Evolutionary conservation across 2,329 filamentous ascomycete genomes (phyloP).

Genomic region (Ciborinia camelliae): DNA sequence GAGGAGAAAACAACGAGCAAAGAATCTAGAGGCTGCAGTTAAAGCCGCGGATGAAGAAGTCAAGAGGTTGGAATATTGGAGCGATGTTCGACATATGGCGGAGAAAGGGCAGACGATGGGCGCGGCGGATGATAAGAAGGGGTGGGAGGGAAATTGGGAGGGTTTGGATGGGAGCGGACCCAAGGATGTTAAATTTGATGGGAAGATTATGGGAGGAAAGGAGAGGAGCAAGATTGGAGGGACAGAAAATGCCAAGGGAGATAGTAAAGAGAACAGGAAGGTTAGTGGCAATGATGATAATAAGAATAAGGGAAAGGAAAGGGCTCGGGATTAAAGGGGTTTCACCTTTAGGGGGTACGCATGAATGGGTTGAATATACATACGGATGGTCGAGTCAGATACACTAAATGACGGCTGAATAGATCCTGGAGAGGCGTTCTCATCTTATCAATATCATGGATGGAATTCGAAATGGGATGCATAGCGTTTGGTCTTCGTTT

Average conservation of each 20-base stretch:
- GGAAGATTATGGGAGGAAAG: conserved; percentile 26
- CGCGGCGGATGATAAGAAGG: conserved; percentile 32
- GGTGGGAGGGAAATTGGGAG: conserved; percentile 34
- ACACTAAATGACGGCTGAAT: neutral
- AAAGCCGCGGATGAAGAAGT: conserved; percentile 78
- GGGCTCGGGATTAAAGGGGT: neutral
- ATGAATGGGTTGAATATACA: neutral
- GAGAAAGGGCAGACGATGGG: conserved; percentile 42
- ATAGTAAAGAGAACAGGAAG: conserved; percentile 25
- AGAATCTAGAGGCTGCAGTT: conserved; percentile 70
- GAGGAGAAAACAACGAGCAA: conserved; percentile 46
- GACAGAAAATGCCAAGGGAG: conserved; percentile 7
- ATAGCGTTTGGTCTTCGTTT: neutral
- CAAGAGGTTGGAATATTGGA: conserved; percentile 81
- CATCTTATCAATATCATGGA: neutral
- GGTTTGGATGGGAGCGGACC: conserved; percentile 36
- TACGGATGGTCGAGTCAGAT: neutral
- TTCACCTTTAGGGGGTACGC: neutral
- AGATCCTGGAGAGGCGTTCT: neutral
- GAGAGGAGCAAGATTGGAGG: conserved; percentile 21
- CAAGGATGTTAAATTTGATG: conserved; percentile 32
- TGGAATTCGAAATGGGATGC: neutral
- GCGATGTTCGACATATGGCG: conserved; percentile 71
- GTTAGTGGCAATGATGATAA: neutral
- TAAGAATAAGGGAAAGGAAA: neutral